Percentiles rank a stretch among this genome's conserved stretches.
phyloP scores from a whole-genome alignment of 805 yeast genomes.

The Candida fluviatilis region DNA sequence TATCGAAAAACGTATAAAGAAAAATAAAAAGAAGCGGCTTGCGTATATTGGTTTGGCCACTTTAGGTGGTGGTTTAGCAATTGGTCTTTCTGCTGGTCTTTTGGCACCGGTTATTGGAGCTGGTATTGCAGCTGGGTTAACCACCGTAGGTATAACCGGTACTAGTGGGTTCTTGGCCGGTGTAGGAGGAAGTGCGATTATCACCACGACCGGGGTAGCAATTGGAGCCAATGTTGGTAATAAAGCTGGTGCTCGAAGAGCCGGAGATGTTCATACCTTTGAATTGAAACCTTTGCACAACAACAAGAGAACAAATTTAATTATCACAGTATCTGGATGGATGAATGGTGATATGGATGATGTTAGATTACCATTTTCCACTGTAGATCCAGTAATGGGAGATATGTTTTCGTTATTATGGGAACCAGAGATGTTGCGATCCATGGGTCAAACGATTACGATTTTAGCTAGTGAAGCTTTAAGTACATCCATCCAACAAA shows the following conservation, averaged over 20 bases:
- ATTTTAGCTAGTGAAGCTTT: slow-evolving; percentile 92
- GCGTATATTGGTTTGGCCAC: slow-evolving; percentile 94
- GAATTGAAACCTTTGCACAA: slow-evolving; percentile 92
- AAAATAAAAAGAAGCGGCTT: slow-evolving; percentile 60
- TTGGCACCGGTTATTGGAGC: slow-evolving; percentile 98
- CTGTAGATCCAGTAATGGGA: slow-evolving; percentile 97
- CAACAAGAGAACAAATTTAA: slow-evolving; percentile 80
- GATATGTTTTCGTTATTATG: slow-evolving; percentile 87
- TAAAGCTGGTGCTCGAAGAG: slow-evolving; percentile 78
- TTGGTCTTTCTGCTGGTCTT: slow-evolving; percentile 93
- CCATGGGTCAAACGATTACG: slow-evolving; percentile 94
- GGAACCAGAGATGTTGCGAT: slow-evolving; percentile 97
- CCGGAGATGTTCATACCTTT: slow-evolving; percentile 90
- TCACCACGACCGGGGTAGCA: slow-evolving; percentile 86
- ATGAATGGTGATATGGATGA: slow-evolving; percentile 94
- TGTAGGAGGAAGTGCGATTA: slow-evolving; percentile 92
- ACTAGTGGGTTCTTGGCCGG: slow-evolving; percentile 92
- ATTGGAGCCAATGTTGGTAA: slow-evolving; percentile 89
- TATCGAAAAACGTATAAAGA: slow-evolving; percentile 67
- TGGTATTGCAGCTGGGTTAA: slow-evolving; percentile 94
- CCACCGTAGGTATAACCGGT: slow-evolving; percentile 94
- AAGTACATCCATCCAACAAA: slow-evolving; percentile 90
- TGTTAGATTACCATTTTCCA: slow-evolving; percentile 91
- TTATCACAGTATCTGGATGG: slow-evolving; percentile 95
- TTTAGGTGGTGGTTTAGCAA: slow-evolving; percentile 88